A percentile compares a stretch with the other conserved stretches of the same genome.
Evolutionary conservation across 108 stramenopile species (phyloP).

Genomic region (Skeletonema tropicum): DNA sequence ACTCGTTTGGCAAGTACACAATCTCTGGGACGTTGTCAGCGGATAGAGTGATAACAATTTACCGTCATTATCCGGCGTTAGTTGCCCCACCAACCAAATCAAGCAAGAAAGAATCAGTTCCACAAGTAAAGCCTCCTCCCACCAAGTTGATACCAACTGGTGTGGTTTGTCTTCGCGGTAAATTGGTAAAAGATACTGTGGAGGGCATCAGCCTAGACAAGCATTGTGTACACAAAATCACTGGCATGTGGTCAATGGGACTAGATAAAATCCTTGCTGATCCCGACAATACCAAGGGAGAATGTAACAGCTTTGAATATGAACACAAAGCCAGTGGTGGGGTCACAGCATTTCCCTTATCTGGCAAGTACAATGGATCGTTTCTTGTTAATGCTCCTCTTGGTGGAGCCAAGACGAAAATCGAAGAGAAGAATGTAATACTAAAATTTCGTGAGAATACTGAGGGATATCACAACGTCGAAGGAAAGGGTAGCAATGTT

Average conservation of each 20-base stretch:
- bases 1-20: constrained; percentile 84
- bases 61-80: constrained; percentile 34
- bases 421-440: constrained; percentile 74
- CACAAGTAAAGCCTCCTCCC: constrained; percentile 34
- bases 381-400: constrained; percentile 65
- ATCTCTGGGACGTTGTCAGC: constrained; percentile 69
- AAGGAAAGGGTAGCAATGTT: constrained; percentile 78
- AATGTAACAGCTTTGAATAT: constrained; percentile 83
- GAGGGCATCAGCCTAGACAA: constrained; percentile 52
- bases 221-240: constrained; percentile 67
- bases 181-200: constrained; percentile 57
- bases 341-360: constrained; percentile 65
- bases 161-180: constrained; percentile 79
- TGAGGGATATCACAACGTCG: constrained; percentile 86
- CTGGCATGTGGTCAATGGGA: constrained; percentile 81
- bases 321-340: constrained; percentile 75
- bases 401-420: constrained; percentile 60
- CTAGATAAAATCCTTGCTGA: constrained; percentile 68
- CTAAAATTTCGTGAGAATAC: constrained; percentile 79
- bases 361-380: constrained; percentile 82
- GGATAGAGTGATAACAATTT: constrained; percentile 78
- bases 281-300: constrained; percentile 62
- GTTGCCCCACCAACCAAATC: not conserved
- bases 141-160: constrained; percentile 55
- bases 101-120: not conserved